A percentile compares a stretch with the other conserved stretches of the same genome.
These are phyloP conservation scores for Thuidium tamariscinum DNA, from an alignment of 225 moss, liverwort and hornwort species.

Conservation along the genomic window DNA sequence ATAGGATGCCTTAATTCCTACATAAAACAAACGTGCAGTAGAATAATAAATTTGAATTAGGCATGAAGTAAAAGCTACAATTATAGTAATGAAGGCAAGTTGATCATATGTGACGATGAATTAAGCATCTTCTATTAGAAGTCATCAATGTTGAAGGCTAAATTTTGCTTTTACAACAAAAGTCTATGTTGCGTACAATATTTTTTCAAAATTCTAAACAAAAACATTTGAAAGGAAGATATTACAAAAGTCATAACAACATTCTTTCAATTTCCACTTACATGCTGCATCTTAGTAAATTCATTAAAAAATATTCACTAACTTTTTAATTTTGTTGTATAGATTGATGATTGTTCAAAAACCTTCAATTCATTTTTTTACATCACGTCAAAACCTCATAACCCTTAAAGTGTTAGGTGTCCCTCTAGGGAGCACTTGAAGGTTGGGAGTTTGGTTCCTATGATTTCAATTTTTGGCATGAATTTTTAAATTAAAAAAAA, in stretches of 20 bases:
- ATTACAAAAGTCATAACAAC: not conserved
- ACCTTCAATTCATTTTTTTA: not conserved
- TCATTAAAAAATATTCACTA: not conserved
- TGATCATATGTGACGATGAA: rapidly evolving
- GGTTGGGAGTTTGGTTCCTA: not conserved
- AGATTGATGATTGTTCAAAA: not conserved
- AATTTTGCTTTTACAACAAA: rapidly evolving
- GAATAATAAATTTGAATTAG: not conserved
- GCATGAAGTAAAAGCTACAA: not conserved
- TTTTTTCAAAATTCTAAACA: not conserved
- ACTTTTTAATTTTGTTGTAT: not conserved
- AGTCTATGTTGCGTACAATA: rapidly evolving
- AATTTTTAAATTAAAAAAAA: not conserved
- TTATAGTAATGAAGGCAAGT: too few species aligned
- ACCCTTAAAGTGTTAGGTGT: too few species aligned
- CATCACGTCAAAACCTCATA: rapidly evolving
- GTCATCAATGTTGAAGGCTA: not conserved
- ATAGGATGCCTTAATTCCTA: rapidly evolving
- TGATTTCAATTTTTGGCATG: not conserved
- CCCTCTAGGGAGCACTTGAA: rapidly evolving
- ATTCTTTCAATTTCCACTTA: not conserved
- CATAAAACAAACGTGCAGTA: rapidly evolving
- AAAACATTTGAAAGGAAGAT: not conserved
- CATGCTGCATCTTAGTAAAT: not conserved
- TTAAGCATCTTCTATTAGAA: rapidly evolving